Base-by-base conservation (phyloP, 2,329 filamentous ascomycete species). In the Paracorniculantispora psalliotae region DNA sequence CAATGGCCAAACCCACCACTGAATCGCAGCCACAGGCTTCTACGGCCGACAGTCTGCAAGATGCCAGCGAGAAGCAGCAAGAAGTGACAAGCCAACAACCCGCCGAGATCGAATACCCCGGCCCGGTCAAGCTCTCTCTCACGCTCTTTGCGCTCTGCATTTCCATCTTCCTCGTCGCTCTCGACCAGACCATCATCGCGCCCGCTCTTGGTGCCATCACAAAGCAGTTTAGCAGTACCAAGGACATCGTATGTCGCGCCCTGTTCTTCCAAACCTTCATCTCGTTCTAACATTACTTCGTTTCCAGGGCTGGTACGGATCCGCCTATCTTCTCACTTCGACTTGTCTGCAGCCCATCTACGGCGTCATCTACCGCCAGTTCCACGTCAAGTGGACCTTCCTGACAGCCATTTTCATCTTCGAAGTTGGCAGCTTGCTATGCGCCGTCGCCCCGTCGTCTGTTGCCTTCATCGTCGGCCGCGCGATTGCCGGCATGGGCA, bases 181-280 rank as follows among this genome's bases (percentile, higher is more conserved):
- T 81, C 12, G 78, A 81, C 62, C 77, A 80, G 69, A 81, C 79
- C 49, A 81, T 80, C 61, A 79, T 81, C 61, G 78, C 78, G 6
- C 79, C 80, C 15, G 80, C 80, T 1, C 73, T 82, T 19, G 78
- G 79, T 21, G 77, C 79, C 65, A 83, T 82, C 63, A 81, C 79
- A 0, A 69, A 69, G 1, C 68, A 79, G 50, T 81, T 76, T 54
- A 60, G 65, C 46, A 77, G 73, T 51, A 72, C 78, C 37, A 73
- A 74, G 63, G 79, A 81, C 58, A 79, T 81, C 62, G 78, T 74
- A 58, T 57, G 68, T 55, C 46, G 28, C 52, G 13, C 26, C 39
- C 9, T 51, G 59, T 23, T 59, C 58, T 47, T 10, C 48, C 53
- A 67, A 74, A 28, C 70, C 50, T 4, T 59, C 44, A 8, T 35